Evolutionary conservation across 441 rosid genomes (phyloP).

Genomic region (Bocquillonia castaneifolia): DNA sequence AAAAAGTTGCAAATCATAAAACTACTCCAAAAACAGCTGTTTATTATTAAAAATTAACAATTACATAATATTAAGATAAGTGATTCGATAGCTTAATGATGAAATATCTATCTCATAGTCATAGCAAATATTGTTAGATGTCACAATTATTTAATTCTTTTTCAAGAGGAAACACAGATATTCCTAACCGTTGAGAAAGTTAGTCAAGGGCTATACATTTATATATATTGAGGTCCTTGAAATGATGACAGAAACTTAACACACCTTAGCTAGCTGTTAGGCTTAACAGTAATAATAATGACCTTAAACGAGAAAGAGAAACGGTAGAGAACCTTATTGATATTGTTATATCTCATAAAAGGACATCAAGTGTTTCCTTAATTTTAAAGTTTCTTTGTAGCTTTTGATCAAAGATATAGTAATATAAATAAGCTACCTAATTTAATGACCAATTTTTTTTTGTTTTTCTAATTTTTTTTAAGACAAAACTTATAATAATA

Average conservation of each 20-base stretch:
- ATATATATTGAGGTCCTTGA: no score
- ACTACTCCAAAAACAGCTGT: no score
- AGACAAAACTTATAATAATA: neutral
- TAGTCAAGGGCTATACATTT: no score
- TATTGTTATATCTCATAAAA: neutral
- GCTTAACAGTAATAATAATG: slow-evolving; percentile 24
- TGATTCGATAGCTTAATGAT: no score
- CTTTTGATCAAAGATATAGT: slow-evolving; percentile 37
- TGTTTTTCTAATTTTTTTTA: neutral
- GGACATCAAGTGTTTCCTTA: slow-evolving; percentile 29
- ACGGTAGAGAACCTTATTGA: neutral
- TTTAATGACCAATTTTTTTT: slow-evolving; percentile 1
- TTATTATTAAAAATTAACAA: no score
- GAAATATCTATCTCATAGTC: no score
- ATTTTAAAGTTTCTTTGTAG: slow-evolving; percentile 30
- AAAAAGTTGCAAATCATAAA: no score
- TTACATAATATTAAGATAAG: no score
- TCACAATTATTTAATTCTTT: no score
- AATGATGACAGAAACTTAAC: slow-evolving; percentile 9
- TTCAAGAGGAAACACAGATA: no score
- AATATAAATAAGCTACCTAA: slow-evolving; percentile 18
- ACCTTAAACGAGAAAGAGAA: slow-evolving; percentile 20
- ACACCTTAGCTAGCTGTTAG: neutral
- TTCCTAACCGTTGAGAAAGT: no score
- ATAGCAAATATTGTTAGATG: no score